Evolutionary conservation across 2,329 filamentous ascomycete species (phyloP), one percentile per base, ranked within the genome.

Genomic region (Ascochyta lentis): DNA sequence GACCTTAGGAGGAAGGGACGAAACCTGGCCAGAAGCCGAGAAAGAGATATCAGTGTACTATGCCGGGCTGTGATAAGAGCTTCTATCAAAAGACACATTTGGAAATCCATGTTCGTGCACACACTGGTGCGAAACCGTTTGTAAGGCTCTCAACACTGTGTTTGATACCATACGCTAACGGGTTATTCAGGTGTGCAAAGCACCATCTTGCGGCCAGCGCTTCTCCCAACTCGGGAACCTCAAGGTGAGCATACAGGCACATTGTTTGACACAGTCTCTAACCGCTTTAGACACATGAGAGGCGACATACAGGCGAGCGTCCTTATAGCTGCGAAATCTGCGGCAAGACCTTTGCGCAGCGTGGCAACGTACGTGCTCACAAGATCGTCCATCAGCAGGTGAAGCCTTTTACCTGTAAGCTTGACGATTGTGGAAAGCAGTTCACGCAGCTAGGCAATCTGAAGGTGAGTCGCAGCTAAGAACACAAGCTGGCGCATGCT

Each of bases 51-150:
- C 78, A 84, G 16, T 99, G 95, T 77, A 84, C 83, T 19, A 82
- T 92, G 35, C 83, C 86, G 7, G 85, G 85, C 37, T 98, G 94
- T 75, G 81, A 83, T 65, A 96, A 95, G 80, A 86, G 84, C 59
- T 98, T 97, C 75, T 86, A 86, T 56, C 94, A 98, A 72, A 96
- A 94, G 78, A 96, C 93, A 1, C 94, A 98, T 67, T 83, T 97
- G 10, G 90, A 95, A 58, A 97, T 96, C 44, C 95, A 99, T 74
- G 87, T 86, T 41, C 85, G 93, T 61, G 89, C 90, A 4, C 95
- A 99, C 76, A 96, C 91, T 2, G 95, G 95, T 15, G 87, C 90
- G 49, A 95, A 92, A 73, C 94, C 94, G 57, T 97, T 94, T 73
- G 89, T 96, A 80, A 81, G 91, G 61, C 40, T 12, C 19, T 5